Base-by-base conservation (phyloP, 768 basidiomycete species). In the Pleurotus sapidus region DNA sequence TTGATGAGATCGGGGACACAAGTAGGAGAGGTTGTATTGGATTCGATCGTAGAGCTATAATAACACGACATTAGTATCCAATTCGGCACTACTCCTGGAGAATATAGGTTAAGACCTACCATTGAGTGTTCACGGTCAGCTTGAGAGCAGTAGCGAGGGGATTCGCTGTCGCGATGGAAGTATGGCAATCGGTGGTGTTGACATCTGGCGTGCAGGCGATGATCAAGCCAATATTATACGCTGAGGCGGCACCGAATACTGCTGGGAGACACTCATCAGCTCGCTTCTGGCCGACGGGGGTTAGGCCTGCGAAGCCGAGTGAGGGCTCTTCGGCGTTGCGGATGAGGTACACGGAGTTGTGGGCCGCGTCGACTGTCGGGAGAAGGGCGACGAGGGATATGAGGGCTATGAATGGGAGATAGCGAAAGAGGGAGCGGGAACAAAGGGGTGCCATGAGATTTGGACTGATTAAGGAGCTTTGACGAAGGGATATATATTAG, bases 321-420 rank as follows among this genome's bases (percentile, higher is more conserved):
- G 64, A 65, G 5, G 66, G 64, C 1, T 61, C 62, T 43, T 67
- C 66, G 23, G 66, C 66, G 30, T 65, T 61, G 18, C 64, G 59
- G 43, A 67, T 67, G 56, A 67, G 49, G 54, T 64, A 67, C 25
- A 65, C 24, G 4, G 59, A 63, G 45, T 67, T 65, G n/a, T 55
- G 59, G 17, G 62, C 48, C 3, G 64, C 61, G 17, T n/a, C 60
- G 12, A 57, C 18, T 15, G 56, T 27, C 14, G 53, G 59, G 48
- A 49, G 46, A 9, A 34, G 43, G 46, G 27, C 55, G 37, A 57
- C 20, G 56, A 46, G 37, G 8, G 48, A 38, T n/a, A 57, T 5
- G 20, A 47, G 56, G 46, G 30, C 48, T 25, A 49, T 25, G 46
- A 49, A 37, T 14, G 48, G 48, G 8, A 45, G 25, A 42, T 40